These are phyloP conservation scores for Capsella bursapastoris DNA, from an alignment of 345 rosid genomes.

Conservation along the genomic window DNA sequence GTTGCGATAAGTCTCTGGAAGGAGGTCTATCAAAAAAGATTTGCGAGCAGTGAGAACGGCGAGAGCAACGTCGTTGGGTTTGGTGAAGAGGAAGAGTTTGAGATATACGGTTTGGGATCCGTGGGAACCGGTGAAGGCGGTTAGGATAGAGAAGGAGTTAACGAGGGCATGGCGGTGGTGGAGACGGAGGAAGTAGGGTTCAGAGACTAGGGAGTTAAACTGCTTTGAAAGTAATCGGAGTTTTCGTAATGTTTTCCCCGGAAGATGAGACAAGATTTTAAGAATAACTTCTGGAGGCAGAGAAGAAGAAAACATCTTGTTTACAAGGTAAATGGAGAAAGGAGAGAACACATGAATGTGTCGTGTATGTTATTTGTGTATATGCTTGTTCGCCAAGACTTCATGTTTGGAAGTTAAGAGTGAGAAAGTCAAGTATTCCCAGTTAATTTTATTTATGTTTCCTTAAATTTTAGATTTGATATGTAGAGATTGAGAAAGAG, in stretches of 20 bases:
- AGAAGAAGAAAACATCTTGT: slow-evolving; percentile 15
- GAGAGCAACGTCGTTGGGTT: slow-evolving; percentile 20
- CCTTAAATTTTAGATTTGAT: not conserved
- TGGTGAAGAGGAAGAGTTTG: slow-evolving; percentile 21
- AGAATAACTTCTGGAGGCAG: slow-evolving; percentile 31
- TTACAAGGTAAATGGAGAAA: slow-evolving; percentile 5
- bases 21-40: not conserved
- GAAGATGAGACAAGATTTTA: slow-evolving; percentile 30
- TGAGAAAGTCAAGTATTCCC: slow-evolving; percentile 5
- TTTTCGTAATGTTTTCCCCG: slow-evolving; percentile 18
- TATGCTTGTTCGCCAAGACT: slow-evolving; percentile 14
- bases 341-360: not conserved
- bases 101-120: slow-evolving; percentile 17
- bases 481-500: not conserved
- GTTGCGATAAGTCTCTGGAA: not conserved
- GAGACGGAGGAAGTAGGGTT: slow-evolving; percentile 22
- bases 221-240: slow-evolving; percentile 29
- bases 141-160: slow-evolving; percentile 20
- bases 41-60: not conserved
- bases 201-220: slow-evolving; percentile 38
- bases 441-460: not conserved
- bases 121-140: not conserved
- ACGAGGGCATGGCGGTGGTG: not conserved
- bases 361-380: not conserved
- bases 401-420: not conserved